phyloP scores from a whole-genome alignment of 73 alveolate species.

The Uronychia setigera region DNA sequence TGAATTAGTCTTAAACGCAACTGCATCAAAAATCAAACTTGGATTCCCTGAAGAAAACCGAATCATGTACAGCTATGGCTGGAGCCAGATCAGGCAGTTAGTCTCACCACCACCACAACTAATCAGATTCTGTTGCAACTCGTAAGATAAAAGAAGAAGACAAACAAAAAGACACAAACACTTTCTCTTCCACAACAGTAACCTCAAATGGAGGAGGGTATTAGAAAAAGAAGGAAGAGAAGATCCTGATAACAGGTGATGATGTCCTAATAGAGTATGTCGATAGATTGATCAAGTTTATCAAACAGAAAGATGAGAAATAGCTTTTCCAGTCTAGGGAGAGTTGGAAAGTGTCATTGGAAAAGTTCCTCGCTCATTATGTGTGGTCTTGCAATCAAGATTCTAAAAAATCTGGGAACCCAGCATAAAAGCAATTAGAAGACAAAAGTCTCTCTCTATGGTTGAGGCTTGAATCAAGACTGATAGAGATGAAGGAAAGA shows the following conservation, averaged over 20 bases:
- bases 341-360: slow-evolving; percentile 19
- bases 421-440: slow-evolving; percentile 4
- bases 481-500: slow-evolving; percentile 70
- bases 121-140: no score
- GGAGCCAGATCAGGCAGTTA: no score
- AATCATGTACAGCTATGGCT: not conserved
- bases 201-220: not conserved
- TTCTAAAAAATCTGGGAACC: slow-evolving; percentile 18
- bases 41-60: slow-evolving; percentile 4
- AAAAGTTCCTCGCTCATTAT: slow-evolving; percentile 48
- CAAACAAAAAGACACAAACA: not conserved
- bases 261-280: slow-evolving; percentile 61
- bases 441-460: slow-evolving; percentile 19
- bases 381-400: slow-evolving; percentile 26
- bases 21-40: not conserved
- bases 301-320: slow-evolving; percentile 16
- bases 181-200: not conserved
- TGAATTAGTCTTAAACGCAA: not conserved
- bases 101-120: no score
- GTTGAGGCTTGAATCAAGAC: slow-evolving; percentile 64
- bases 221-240: slow-evolving; percentile 12
- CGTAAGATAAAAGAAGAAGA: not conserved
- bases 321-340: not conserved
- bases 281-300: slow-evolving; percentile 29
- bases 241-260: slow-evolving; percentile 63